Evolutionary conservation across 2,329 filamentous ascomycete genomes (phyloP).

Genomic region (Cladorrhinum sp.): DNA sequence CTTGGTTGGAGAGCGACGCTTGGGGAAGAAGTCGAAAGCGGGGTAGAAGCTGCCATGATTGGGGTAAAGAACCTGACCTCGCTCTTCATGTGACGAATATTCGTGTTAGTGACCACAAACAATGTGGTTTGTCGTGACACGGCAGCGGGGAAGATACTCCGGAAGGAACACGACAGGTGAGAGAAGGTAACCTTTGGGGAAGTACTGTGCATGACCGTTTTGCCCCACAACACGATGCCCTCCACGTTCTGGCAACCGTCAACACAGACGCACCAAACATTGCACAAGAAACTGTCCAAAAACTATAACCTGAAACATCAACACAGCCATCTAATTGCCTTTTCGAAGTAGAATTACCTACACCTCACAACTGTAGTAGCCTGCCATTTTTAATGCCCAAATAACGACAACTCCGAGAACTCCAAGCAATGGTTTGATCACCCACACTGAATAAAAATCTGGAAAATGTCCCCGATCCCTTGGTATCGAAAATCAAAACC

Average conservation of each 20-base stretch:
- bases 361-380: slow-evolving; percentile 12
- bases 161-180: too few species aligned
- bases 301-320: not conserved
- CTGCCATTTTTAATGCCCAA: slow-evolving; percentile 20
- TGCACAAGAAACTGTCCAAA: too few species aligned
- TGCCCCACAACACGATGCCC: too few species aligned
- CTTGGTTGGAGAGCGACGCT: slow-evolving; percentile 6
- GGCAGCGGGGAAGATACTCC: slow-evolving; percentile 1
- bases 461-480: not conserved
- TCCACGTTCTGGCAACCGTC: too few species aligned
- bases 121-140: not conserved
- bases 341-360: slow-evolving; percentile 6
- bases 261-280: too few species aligned
- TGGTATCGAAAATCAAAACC: slow-evolving; percentile 6
- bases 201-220: too few species aligned
- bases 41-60: not conserved
- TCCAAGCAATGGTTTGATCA: slow-evolving; percentile 23
- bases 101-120: not conserved
- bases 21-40: not conserved
- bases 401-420: slow-evolving; percentile 23
- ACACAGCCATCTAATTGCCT: slow-evolving; percentile 9
- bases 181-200: too few species aligned
- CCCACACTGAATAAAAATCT: not conserved
- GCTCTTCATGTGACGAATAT: too few species aligned
- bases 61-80: not conserved